A percentile compares a stretch with the other conserved stretches of the same genome.
These are phyloP conservation scores for Penicillium parvum DNA, from an alignment of 495 filamentous ascomycete species.

Conservation along the genomic window DNA sequence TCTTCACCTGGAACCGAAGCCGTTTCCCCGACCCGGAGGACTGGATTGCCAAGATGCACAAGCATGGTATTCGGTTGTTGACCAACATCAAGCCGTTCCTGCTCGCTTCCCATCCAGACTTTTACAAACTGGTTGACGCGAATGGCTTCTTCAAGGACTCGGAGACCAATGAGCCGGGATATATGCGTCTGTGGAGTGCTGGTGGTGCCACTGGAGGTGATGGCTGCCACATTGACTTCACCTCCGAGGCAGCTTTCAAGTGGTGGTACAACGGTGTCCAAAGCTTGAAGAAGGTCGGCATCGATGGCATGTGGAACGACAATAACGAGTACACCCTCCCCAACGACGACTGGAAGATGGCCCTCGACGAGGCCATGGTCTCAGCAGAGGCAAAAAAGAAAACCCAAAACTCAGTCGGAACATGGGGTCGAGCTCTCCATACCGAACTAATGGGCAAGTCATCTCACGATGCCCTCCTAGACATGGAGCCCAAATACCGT, in stretches of 20 bases:
- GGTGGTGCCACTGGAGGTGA: constrained; percentile 64
- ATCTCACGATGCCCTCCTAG: constrained; percentile 58
- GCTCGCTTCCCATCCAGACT: constrained; percentile 59
- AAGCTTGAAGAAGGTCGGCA: constrained; percentile 53
- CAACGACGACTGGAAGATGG: constrained; percentile 57
- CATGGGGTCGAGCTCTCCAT: constrained; percentile 61
- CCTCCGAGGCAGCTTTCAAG: constrained; percentile 55
- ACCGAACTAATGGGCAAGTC: constrained; percentile 63
- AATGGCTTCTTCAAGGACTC: constrained; percentile 60
- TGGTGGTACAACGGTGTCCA: constrained; percentile 67
- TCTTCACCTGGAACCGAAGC: constrained; percentile 66
- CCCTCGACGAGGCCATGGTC: constrained; percentile 42
- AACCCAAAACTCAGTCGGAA: constrained; percentile 40
- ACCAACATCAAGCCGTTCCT: constrained; percentile 72
- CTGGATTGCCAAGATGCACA: constrained; percentile 57
- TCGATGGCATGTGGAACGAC: constrained; percentile 73
- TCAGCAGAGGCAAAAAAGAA: constrained; percentile 28
- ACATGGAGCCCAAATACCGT: constrained; percentile 49
- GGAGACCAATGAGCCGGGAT: constrained; percentile 46
- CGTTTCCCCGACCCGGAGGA: constrained; percentile 61
- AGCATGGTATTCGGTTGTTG: constrained; percentile 57
- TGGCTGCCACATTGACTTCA: constrained; percentile 68
- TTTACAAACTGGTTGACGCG: constrained; percentile 47
- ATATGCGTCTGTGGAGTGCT: constrained; percentile 62
- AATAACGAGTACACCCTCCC: constrained; percentile 71